Evolutionary conservation across 345 rosid genomes (phyloP).

Genomic region (Kandelia obovata): DNA sequence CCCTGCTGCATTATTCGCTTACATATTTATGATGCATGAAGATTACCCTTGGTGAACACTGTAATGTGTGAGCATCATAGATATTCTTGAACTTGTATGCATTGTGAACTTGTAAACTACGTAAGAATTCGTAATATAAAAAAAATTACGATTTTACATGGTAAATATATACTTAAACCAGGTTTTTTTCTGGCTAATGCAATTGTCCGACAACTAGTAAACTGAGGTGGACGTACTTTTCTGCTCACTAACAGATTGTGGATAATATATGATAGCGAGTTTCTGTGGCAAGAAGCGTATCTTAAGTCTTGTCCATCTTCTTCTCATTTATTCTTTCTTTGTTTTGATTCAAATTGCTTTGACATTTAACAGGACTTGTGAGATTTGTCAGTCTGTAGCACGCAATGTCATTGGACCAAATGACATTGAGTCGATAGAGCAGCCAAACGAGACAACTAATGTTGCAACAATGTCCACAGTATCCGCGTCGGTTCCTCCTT

Average conservation of each 20-base stretch:
- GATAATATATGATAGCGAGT: background rate
- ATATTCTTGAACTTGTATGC: slow-evolving; percentile 3
- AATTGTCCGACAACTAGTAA: background rate
- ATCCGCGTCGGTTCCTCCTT: slow-evolving; percentile 25
- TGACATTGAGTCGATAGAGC: slow-evolving; percentile 41
- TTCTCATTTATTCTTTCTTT: background rate
- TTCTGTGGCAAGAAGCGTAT: background rate
- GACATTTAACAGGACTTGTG: slow-evolving; percentile 58
- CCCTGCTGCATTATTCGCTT: slow-evolving; percentile 5
- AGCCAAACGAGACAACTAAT: slow-evolving; percentile 34
- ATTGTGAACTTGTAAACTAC: background rate
- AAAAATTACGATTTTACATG: no score
- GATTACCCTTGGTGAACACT: background rate
- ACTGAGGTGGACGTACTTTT: background rate
- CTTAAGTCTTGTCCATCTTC: background rate
- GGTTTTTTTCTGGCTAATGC: background rate
- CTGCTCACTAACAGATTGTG: background rate
- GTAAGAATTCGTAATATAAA: no score
- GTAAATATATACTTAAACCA: background rate
- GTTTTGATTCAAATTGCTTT: slow-evolving; percentile 10
- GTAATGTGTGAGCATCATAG: slow-evolving; percentile 2
- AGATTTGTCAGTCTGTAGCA: slow-evolving; percentile 79
- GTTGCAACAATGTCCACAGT: slow-evolving; percentile 18
- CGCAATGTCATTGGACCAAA: slow-evolving; percentile 54
- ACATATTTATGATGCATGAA: slow-evolving; percentile 3